Percentiles rank a stretch among this genome's conserved stretches.
Evolutionary conservation across 1,284 basidiomycete genomes (phyloP).

Genomic region (Naganishia cerealis): DNA sequence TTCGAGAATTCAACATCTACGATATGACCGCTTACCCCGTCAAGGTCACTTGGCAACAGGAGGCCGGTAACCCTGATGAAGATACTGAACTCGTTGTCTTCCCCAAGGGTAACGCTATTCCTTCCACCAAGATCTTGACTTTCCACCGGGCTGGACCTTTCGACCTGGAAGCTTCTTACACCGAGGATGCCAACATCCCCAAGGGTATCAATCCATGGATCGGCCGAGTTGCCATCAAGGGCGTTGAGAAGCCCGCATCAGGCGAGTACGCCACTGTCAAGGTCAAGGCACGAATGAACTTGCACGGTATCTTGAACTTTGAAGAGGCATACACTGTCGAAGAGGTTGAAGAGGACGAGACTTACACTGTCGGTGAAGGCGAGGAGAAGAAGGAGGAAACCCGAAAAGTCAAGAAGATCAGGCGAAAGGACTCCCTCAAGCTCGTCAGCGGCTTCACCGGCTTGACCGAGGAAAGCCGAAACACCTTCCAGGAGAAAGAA

Average conservation of each 20-base stretch:
- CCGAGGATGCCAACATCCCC: conserved; percentile 64
- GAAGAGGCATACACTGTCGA: conserved; percentile 77
- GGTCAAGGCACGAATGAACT: conserved; percentile 81
- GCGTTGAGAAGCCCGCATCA: conserved; percentile 64
- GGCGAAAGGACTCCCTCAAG: conserved; percentile 76
- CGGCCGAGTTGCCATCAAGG: conserved; percentile 74
- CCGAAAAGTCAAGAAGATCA: conserved; percentile 62
- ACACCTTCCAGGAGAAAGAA: conserved; percentile 73
- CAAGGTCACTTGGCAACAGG: conserved; percentile 78
- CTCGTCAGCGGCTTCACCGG: conserved; percentile 67
- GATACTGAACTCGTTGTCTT: conserved; percentile 86
- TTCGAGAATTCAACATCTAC: conserved; percentile 82
- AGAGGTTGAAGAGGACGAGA: conserved; percentile 70
- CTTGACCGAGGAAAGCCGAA: conserved; percentile 64
- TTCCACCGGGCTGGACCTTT: conserved; percentile 86
- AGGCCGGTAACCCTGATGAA: conserved; percentile 73
- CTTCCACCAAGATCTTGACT: conserved; percentile 90
- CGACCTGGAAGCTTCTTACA: conserved; percentile 79
- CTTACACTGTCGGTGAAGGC: conserved; percentile 57
- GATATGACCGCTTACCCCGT: conserved; percentile 82
- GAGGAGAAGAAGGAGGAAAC: conserved; percentile 69
- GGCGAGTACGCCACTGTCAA: conserved; percentile 78
- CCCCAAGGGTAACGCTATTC: conserved; percentile 74
- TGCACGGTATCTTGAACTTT: conserved; percentile 80
- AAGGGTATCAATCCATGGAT: conserved; percentile 79